These are phyloP conservation scores for Colletotrichum somersetense DNA, from an alignment of 2,329 filamentous ascomycete genomes.

Conservation along the genomic window DNA sequence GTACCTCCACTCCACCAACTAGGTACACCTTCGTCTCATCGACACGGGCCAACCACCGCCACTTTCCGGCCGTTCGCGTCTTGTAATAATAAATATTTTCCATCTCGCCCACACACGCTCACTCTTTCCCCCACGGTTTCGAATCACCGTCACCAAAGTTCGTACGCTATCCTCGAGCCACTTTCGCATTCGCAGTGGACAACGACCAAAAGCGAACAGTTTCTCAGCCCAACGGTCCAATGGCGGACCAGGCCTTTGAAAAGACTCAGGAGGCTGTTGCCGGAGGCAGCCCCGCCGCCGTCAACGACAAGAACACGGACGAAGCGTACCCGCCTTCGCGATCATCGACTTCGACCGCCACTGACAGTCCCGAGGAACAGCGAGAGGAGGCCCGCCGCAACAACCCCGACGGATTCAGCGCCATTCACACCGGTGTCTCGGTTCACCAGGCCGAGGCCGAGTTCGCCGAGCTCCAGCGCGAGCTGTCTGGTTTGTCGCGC, in stretches of 20 bases:
- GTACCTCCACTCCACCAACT: slow-evolving; percentile 19
- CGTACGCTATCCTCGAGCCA: no score
- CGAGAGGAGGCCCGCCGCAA: slow-evolving; percentile 56
- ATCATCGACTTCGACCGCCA: slow-evolving; percentile 48
- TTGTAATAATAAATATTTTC: slow-evolving; percentile 10
- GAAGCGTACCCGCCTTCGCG: slow-evolving; percentile 23
- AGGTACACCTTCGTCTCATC: slow-evolving; percentile 13
- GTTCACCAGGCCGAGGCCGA: slow-evolving; percentile 77
- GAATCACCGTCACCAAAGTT: neutral
- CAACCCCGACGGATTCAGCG: slow-evolving; percentile 63
- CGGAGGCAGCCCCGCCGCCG: slow-evolving; percentile 46
- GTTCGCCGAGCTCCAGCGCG: slow-evolving; percentile 75
- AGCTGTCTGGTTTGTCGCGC: slow-evolving; percentile 69
- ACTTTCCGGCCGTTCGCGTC: slow-evolving; percentile 34
- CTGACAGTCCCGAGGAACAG: slow-evolving; percentile 43
- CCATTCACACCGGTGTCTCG: slow-evolving; percentile 66
- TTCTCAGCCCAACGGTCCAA: slow-evolving; percentile 37
- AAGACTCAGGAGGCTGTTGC: slow-evolving; percentile 49
- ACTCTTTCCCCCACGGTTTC: neutral
- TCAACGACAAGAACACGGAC: slow-evolving; percentile 42
- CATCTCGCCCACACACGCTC: neutral
- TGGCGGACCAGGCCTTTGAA: slow-evolving; percentile 49
- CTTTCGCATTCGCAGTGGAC: neutral
- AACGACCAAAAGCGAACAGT: neutral
- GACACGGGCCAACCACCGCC: slow-evolving; percentile 38